phyloP scores from a whole-genome alignment of 2,329 filamentous ascomycete genomes.

The Hypoxylon rubiginosum region DNA sequence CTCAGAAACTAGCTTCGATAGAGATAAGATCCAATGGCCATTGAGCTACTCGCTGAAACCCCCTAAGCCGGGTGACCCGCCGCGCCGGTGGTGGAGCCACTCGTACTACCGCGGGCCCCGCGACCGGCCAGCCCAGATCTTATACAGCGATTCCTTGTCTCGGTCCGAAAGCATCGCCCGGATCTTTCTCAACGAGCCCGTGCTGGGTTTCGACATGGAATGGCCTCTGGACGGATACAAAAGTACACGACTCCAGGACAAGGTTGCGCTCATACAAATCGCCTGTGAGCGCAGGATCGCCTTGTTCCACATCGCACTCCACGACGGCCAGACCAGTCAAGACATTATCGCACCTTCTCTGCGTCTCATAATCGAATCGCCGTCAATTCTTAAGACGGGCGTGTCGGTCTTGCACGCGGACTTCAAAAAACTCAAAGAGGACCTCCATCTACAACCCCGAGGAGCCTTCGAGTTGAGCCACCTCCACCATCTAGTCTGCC shows the following conservation, averaged over 20 bases:
- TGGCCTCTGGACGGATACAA: conserved; percentile 40
- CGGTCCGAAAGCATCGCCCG: conserved; percentile 43
- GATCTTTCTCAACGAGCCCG: conserved; percentile 42
- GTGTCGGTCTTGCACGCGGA: conserved; percentile 43
- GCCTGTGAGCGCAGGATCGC: conserved; percentile 45
- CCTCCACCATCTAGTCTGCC: conserved; percentile 39
- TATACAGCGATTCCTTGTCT: conserved; percentile 39
- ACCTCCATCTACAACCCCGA: conserved; percentile 42
- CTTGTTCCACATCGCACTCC: conserved; percentile 47
- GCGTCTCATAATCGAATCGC: conserved; percentile 44
- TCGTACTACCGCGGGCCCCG: conserved; percentile 38
- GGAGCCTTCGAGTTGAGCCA: conserved; percentile 48
- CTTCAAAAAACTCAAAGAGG: conserved; percentile 35
- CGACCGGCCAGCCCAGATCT: conserved; percentile 24
- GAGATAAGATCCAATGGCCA: conserved; percentile 42
- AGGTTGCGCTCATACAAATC: conserved; percentile 47
- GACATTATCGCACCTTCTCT: conserved; percentile 48
- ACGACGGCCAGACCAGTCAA: conserved; percentile 41
- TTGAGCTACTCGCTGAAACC: conserved; percentile 35
- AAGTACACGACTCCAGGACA: conserved; percentile 35
- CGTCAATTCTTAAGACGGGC: conserved; percentile 44
- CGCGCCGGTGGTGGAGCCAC: conserved; percentile 34
- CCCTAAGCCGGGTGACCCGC: background rate
- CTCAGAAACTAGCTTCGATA: conserved; percentile 27
- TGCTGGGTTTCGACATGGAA: conserved; percentile 51